Evolutionary conservation across 768 basidiomycete genomes (phyloP).

Genomic region (Trametes sanguinea): DNA sequence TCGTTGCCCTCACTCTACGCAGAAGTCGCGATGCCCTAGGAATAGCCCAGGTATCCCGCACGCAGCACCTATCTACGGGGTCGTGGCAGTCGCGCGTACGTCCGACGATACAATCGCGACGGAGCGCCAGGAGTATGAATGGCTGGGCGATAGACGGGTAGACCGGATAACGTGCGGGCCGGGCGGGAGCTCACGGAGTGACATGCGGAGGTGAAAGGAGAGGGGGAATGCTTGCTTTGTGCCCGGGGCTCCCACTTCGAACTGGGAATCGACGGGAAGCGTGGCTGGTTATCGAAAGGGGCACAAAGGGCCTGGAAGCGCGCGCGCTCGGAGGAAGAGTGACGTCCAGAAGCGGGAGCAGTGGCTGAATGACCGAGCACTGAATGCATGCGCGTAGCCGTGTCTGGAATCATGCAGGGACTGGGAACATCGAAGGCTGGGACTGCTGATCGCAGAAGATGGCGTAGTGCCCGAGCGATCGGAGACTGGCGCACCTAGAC

Average conservation of each 20-base stretch:
- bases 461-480: slow-evolving; percentile 5
- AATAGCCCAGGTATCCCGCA: neutral
- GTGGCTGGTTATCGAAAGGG: neutral
- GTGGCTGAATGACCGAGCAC: neutral
- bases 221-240: neutral
- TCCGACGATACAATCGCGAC: neutral
- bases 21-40: neutral
- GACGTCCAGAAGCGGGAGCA: slow-evolving; percentile 5
- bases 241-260: neutral
- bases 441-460: slow-evolving; percentile 12
- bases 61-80: neutral
- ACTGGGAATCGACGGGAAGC: neutral
- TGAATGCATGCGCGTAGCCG: neutral
- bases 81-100: neutral
- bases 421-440: neutral
- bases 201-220: neutral
- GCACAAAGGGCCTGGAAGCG: neutral
- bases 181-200: neutral
- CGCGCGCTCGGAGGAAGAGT: neutral
- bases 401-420: slow-evolving; percentile 3
- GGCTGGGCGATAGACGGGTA: neutral
- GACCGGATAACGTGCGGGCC: neutral
- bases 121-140: neutral
- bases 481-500: slow-evolving; percentile 4
- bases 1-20: neutral